Evolutionary conservation across 495 filamentous ascomycete genomes (phyloP).

Genomic region (Xylona heveae): DNA sequence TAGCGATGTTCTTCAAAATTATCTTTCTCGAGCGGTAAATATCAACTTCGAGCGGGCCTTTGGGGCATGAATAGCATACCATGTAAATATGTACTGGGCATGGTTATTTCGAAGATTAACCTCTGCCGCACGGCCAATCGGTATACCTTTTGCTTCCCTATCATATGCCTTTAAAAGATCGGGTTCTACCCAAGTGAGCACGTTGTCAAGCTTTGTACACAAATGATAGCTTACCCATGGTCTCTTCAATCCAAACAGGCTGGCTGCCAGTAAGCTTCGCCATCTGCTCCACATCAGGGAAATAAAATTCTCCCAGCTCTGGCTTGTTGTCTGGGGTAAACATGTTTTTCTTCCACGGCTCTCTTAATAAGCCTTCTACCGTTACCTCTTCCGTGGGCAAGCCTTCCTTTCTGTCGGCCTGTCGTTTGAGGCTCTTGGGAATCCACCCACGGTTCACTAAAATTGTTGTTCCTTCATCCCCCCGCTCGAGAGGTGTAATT

Average conservation of each 20-base stretch:
- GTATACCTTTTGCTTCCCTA: conserved; percentile 58
- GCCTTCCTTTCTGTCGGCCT: conserved; percentile 34
- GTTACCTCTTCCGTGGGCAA: conserved; percentile 45
- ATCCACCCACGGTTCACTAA: conserved; percentile 88
- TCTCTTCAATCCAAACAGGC: conserved; percentile 89
- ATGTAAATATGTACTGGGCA: conserved; percentile 95
- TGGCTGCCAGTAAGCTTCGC: conserved; percentile 65
- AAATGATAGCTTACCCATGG: conserved; percentile 43
- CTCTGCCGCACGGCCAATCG: conserved; percentile 75
- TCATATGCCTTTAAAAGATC: conserved; percentile 53
- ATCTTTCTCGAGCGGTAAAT: not conserved
- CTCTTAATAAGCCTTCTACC: conserved; percentile 64
- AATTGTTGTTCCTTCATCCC: conserved; percentile 38
- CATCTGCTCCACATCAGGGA: conserved; percentile 88
- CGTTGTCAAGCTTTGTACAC: not conserved
- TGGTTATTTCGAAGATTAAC: conserved; percentile 94
- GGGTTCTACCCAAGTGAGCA: conserved; percentile 30
- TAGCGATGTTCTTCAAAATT: not conserved
- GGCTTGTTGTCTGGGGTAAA: conserved; percentile 85
- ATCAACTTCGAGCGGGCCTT: not conserved
- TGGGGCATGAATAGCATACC: conserved; percentile 39
- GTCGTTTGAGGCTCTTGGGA: conserved; percentile 38
- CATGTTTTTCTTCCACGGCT: conserved; percentile 92
- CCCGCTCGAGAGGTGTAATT: conserved; percentile 70
- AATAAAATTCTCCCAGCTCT: conserved; percentile 70